phyloP scores from a whole-genome alignment of 73 alveolate species.

The Symbiodinium natans region DNA sequence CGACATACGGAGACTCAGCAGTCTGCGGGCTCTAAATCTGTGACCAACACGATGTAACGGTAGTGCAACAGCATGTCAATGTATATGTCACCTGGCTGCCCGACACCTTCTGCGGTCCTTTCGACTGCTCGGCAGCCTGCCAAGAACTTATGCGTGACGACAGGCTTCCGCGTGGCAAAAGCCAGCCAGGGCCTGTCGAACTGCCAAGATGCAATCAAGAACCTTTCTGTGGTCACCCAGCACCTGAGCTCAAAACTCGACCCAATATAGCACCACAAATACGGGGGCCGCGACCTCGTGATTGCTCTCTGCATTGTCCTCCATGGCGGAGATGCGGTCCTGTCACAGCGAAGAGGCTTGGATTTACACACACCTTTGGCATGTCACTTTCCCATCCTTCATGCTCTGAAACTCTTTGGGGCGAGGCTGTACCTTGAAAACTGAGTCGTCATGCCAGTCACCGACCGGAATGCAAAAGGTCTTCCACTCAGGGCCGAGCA shows the following conservation, averaged over 20 bases:
- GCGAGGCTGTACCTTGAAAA: constrained; percentile 43
- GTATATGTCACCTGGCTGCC: constrained; percentile 76
- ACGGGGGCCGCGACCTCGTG: too few relatives aligned
- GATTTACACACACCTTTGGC: too few relatives aligned
- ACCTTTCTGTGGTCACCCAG: constrained; percentile 90
- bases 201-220: constrained; percentile 51
- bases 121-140: constrained; percentile 62
- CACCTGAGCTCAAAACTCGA: constrained; percentile 13
- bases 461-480: neutral
- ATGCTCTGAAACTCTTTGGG: constrained; percentile 79
- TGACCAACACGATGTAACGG: too few relatives aligned
- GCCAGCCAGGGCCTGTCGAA: constrained; percentile 32
- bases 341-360: neutral
- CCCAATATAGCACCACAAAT: too few relatives aligned
- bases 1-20: neutral
- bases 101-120: constrained; percentile 33
- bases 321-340: constrained; percentile 88
- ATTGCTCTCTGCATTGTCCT: constrained; percentile 84
- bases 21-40: too few relatives aligned
- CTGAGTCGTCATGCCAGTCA: neutral
- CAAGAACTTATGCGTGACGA: neutral
- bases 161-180: neutral
- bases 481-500: neutral
- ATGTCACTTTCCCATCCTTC: constrained; percentile 1
- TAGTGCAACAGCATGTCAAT: neutral